Evolutionary conservation across 2,329 filamentous ascomycete species (phyloP).

Genomic region (Cercospora sp.): DNA sequence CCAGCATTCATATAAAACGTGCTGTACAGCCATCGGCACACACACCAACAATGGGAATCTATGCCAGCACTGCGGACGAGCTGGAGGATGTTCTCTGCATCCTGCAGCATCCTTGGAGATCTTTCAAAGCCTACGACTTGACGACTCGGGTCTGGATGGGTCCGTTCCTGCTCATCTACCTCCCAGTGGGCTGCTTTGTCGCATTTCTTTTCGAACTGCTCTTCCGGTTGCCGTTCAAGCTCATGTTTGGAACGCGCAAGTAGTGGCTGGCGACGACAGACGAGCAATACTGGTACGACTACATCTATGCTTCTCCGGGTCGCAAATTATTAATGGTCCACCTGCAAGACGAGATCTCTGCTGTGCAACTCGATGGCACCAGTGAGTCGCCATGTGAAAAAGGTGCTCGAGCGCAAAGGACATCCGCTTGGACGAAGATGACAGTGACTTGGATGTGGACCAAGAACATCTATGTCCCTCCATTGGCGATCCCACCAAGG

Average conservation of each 20-base stretch:
- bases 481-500: conserved; percentile 9
- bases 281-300: conserved; percentile 16
- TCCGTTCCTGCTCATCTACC: conserved; percentile 20
- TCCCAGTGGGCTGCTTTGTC: conserved; percentile 15
- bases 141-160: conserved; percentile 17
- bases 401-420: conserved; percentile 6
- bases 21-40: background rate
- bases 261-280: conserved; percentile 9
- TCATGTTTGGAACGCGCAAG: conserved; percentile 7
- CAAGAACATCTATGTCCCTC: conserved; percentile 10
- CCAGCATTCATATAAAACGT: background rate
- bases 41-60: conserved; percentile 18
- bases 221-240: conserved; percentile 21
- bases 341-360: conserved; percentile 20
- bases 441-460: conserved; percentile 14
- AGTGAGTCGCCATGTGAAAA: conserved; percentile 12
- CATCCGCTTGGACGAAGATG: conserved; percentile 12
- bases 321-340: conserved; percentile 20
- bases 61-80: conserved; percentile 6
- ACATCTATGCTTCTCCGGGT: conserved; percentile 12
- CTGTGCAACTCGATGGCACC: conserved; percentile 14
- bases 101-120: conserved; percentile 20
- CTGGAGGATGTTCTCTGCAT: conserved; percentile 22
- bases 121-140: conserved; percentile 13
- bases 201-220: conserved; percentile 18